Evolutionary conservation across 2,329 filamentous ascomycete genomes (phyloP), one percentile per base, ranked within the genome.

Genomic region (Fusarium musae): DNA sequence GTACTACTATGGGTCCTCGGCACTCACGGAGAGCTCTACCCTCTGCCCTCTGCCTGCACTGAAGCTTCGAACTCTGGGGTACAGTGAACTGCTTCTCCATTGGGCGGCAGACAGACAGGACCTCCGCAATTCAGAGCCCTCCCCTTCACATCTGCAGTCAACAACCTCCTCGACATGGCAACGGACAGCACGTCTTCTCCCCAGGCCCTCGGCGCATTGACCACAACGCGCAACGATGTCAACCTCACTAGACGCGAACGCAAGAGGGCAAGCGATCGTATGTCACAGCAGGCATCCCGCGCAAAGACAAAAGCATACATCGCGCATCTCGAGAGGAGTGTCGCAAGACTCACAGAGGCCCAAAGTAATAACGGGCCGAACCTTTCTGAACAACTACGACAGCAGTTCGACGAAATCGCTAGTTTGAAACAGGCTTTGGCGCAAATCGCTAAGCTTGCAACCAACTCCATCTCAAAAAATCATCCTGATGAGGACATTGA

Each of bases 191-290:
- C 46, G 3, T 2, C 46, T n/a, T 49, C 44, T 28, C 44, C 46
- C 0, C 46, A 49, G 1, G 13, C 13, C 3, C 0, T 49, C 0
- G 26, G 26, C 12, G 28, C 15, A 9, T 30, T 49, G 13, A 17
- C 7, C 19, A 49, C 21, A 9, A 49, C 9, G 7, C 28, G 46
- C 10, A 49, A n/a, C 3, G 46, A 46, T 28, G 1, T 0, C 0
- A 46, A 3, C 13, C 46, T 49, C 21, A 49, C 0, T 30, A 28
- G 46, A 3, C 46, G 46, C 1, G 46, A 49, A n/a, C 13, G 46
- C 12, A 49, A 49, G 28, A 30, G 46, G 6, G 46, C 46, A 0
- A 49, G 46, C 3, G 28, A 49, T 49, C 46, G 46, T 0, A 49
- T 49, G 28, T 49, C 46, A 2, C 46, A 49, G 19, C 46, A 49